phyloP scores from a whole-genome alignment of 805 yeast genomes.

The Pichia paraexigua region DNA sequence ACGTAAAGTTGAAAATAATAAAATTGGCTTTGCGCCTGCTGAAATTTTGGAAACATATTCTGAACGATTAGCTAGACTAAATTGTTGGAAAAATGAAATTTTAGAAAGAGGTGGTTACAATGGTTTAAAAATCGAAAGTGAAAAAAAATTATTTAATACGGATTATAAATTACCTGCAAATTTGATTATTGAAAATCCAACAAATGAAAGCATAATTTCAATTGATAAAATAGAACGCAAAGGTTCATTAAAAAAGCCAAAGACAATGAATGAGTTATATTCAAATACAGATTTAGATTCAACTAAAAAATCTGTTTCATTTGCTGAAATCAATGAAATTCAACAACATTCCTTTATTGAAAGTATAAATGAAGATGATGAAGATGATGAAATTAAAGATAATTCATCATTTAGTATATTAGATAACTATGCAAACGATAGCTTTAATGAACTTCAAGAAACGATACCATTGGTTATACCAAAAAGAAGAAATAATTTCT shows the following conservation, averaged over 20 bases:
- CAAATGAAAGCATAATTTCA: slow-evolving; percentile 11
- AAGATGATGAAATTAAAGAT: slow-evolving; percentile 15
- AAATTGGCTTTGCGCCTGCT: slow-evolving; percentile 92
- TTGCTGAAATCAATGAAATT: slow-evolving; percentile 15
- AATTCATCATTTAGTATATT: slow-evolving; percentile 2
- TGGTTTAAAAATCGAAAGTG: slow-evolving; percentile 19
- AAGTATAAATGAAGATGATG: slow-evolving; percentile 18
- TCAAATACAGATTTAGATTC: neutral
- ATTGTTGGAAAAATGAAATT: slow-evolving; percentile 87
- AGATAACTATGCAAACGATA: slow-evolving; percentile 21
- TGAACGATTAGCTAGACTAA: slow-evolving; percentile 84
- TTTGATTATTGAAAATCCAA: neutral
- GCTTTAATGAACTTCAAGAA: slow-evolving; percentile 18
- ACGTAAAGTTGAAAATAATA: slow-evolving; percentile 30
- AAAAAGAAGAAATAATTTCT: slow-evolving; percentile 26
- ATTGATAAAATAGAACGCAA: slow-evolving; percentile 16
- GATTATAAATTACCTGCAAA: slow-evolving; percentile 12
- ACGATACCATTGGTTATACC: slow-evolving; percentile 14
- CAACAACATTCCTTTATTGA: slow-evolving; percentile 1
- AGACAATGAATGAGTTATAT: neutral
- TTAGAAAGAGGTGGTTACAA: slow-evolving; percentile 32
- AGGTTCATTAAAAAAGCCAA: slow-evolving; percentile 12
- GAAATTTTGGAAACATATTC: slow-evolving; percentile 87
- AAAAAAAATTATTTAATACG: slow-evolving; percentile 19
- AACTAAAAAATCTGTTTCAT: slow-evolving; percentile 24